Evolutionary conservation across 2,329 filamentous ascomycete species (phyloP), one percentile per base, ranked within the genome.

Genomic region (Aspergillus piperis): DNA sequence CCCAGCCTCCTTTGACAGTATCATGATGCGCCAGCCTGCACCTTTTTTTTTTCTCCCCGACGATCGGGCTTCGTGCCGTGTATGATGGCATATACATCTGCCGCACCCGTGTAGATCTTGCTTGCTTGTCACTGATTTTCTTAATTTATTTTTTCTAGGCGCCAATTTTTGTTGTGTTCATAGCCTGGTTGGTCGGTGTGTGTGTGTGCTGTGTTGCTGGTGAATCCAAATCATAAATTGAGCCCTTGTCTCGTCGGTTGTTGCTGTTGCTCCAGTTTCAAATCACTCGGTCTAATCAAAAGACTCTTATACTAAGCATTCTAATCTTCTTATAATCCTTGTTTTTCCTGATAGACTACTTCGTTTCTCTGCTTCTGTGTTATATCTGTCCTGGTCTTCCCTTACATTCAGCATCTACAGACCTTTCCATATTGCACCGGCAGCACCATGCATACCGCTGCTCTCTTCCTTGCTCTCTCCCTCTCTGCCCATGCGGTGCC

Each of bases 401-500:
- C 30, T 19, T 63, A 62, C 48, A 15, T 52, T 53, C 54, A 41
- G 53, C 23, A 49, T 25, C 49, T 48, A 49, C 58, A 49, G 55
- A 23, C 17, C 60, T 42, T 58, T 58, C 48, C 53, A 13, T 15
- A 55, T 48, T 50, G 49, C 38, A 15, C 10, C 32, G 7, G 38
- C 41, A 30, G 32, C 44, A 69, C 50, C 21, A 76, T 76, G 74
- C 68, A 70, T 64, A 65, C 73, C 66, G 66, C 66, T 17, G 58
- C 68, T 15, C 61, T 70, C 15, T 55, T 75, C 8, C 30, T 73
- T 17, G 65, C 68, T 30, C 60, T 75, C 53, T 70, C 71, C 25
- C 65, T 72, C 8, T 56, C 73, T 42, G 62, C 69, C 32, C 69
- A 70, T 13, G 72, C 72, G 30, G 66, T 71, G 1, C 73, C 73